Evolutionary conservation across 2,329 filamentous ascomycete species (phyloP).

Genomic region (Aspergillus texensis): DNA sequence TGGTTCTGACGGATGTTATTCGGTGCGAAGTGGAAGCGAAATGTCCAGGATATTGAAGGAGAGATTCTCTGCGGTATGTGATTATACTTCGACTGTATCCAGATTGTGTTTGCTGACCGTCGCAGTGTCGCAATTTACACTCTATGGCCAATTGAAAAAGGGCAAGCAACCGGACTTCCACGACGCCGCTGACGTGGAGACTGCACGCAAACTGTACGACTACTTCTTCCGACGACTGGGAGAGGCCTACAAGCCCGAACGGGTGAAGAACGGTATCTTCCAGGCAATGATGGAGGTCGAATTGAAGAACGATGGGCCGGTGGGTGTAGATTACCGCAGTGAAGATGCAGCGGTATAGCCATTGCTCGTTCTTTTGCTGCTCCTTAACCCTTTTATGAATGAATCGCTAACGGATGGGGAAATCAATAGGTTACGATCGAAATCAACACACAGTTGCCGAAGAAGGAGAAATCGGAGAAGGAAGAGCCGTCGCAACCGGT

Average conservation of each 20-base stretch:
- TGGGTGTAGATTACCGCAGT: conserved; percentile 63
- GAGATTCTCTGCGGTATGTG: conserved; percentile 88
- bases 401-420: conserved; percentile 11
- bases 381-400: conserved; percentile 9
- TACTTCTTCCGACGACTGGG: conserved; percentile 78
- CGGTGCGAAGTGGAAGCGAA: conserved; percentile 77
- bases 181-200: conserved; percentile 75
- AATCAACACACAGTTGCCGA: conserved; percentile 50
- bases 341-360: conserved; percentile 59
- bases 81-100: not conserved
- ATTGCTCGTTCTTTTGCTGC: conserved; percentile 32
- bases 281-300: conserved; percentile 99
- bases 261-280: conserved; percentile 93
- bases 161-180: conserved; percentile 96
- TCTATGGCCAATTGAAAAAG: conserved; percentile 91
- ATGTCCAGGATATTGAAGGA: conserved; percentile 82
- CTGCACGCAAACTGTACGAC: conserved; percentile 80
- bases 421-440: conserved; percentile 46
- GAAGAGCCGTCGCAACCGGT: conserved; percentile 15
- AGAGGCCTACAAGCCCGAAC: conserved; percentile 69
- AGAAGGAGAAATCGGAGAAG: conserved; percentile 32
- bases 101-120: conserved; percentile 8
- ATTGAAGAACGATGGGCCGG: conserved; percentile 81
- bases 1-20: conserved; percentile 2
- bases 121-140: conserved; percentile 92